A percentile compares a stretch with the other conserved stretches of the same genome.
Evolutionary conservation across 805 yeast genomes (phyloP).

Genomic region (Candida maesae): DNA sequence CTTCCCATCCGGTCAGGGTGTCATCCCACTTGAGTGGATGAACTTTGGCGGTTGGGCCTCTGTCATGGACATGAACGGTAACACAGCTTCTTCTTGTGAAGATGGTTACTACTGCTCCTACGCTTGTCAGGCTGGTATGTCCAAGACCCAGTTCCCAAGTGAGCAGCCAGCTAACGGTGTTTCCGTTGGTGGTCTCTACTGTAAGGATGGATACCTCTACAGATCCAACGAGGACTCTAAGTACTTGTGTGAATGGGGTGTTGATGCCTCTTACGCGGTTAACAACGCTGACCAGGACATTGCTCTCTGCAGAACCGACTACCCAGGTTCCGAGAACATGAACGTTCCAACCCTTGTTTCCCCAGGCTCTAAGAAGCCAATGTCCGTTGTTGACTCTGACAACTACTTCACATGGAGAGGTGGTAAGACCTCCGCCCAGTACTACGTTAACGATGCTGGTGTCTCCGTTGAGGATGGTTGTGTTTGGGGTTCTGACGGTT

Average conservation of each 20-base stretch:
- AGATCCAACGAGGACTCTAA: conserved; percentile 65
- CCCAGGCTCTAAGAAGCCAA: conserved; percentile 60
- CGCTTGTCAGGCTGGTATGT: conserved; percentile 98
- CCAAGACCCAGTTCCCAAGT: conserved; percentile 97
- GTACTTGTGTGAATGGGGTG: conserved; percentile 88
- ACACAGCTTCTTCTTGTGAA: conserved; percentile 67
- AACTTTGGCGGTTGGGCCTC: conserved; percentile 47
- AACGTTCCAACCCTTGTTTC: conserved; percentile 82
- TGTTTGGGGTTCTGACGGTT: conserved; percentile 81
- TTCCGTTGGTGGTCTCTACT: conserved; percentile 88
- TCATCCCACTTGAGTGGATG: conserved; percentile 62
- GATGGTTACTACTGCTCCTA: conserved; percentile 96
- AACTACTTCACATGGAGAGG: conserved; percentile 82
- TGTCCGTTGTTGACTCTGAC: conserved; percentile 77
- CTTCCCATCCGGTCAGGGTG: conserved; percentile 83
- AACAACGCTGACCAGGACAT: conserved; percentile 62
- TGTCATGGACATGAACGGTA: conserved; percentile 53
- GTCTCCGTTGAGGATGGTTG: conserved; percentile 86
- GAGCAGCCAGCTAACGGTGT: conserved; percentile 84
- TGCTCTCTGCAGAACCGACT: conserved; percentile 96
- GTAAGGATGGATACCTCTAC: conserved; percentile 82
- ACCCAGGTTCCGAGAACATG: conserved; percentile 99
- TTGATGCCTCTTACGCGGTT: conserved; percentile 62
- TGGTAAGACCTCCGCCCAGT: conserved; percentile 85
- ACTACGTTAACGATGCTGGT: conserved; percentile 97